Conservation (phyloP, 306 rosid genomes). For the Sicyos baderoa region DNA sequence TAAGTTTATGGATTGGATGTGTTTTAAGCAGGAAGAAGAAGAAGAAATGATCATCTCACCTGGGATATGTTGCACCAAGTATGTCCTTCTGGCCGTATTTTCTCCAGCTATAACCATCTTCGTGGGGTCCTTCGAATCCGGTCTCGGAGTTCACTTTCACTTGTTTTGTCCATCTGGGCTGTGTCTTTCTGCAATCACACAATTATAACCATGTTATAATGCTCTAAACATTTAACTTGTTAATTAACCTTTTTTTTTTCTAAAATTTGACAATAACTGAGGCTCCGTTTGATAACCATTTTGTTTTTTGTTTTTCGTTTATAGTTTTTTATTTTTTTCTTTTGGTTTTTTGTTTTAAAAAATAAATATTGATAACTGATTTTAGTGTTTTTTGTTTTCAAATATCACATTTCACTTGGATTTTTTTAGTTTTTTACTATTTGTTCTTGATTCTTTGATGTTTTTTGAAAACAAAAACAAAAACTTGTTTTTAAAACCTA, state of each 20-base stretch:
- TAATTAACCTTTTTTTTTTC: not conserved
- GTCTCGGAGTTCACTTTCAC: slow-evolving; percentile 48
- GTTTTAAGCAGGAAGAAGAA: not conserved
- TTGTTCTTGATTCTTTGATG: too few species aligned
- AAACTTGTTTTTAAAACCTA: too few species aligned
- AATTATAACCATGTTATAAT: slow-evolving; percentile 5
- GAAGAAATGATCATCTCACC: slow-evolving; percentile 39
- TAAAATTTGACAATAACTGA: not conserved
- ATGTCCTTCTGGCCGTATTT: slow-evolving; percentile 90
- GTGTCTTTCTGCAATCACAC: slow-evolving; percentile 52
- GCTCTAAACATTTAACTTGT: not conserved
- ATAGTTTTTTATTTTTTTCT: too few species aligned
- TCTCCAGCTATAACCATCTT: slow-evolving; percentile 79
- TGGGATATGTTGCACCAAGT: slow-evolving; percentile 64
- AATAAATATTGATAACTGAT: too few species aligned
- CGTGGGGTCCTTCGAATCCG: slow-evolving; percentile 54
- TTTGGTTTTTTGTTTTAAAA: too few species aligned
- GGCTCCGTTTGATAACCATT: too few species aligned
- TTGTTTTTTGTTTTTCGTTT: too few species aligned
- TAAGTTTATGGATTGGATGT: not conserved
- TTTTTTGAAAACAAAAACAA: too few species aligned
- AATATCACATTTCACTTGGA: too few species aligned
- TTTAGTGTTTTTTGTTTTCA: too few species aligned
- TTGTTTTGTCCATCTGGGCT: slow-evolving; percentile 58
- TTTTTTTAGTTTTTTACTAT: too few species aligned